Evolutionary conservation across 116 monocot species (phyloP).

Genomic region (Phalaenopsis hybrid): DNA sequence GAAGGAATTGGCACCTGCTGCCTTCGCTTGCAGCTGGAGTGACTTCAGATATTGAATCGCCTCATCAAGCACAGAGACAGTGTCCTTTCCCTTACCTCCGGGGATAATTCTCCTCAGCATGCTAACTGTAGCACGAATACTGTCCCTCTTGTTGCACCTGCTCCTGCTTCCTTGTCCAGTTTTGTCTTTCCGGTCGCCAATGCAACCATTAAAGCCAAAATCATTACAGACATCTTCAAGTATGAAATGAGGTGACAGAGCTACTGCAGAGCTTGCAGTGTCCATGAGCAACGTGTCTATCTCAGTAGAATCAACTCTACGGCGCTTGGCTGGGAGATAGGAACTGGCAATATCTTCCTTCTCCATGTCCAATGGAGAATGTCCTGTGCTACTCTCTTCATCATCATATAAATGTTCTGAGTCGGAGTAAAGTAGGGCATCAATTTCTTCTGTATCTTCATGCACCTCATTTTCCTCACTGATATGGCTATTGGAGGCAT

Average conservation of each 20-base stretch:
- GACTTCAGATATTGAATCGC: constrained; percentile 64
- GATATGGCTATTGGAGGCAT: background rate
- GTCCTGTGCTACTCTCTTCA: constrained; percentile 41
- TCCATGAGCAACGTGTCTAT: constrained; percentile 39
- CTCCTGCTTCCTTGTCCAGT: background rate
- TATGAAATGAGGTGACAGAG: background rate
- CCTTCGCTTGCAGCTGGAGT: constrained; percentile 42
- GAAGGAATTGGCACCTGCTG: constrained; percentile 15
- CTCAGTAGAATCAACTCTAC: constrained; percentile 18
- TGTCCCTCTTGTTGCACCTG: constrained; percentile 29
- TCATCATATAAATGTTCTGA: constrained; percentile 29
- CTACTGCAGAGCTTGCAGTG: constrained; percentile 56
- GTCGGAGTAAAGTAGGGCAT: constrained; percentile 67
- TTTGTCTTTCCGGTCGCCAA: too few relatives aligned
- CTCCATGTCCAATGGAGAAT: constrained; percentile 21
- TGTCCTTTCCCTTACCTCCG: constrained; percentile 47
- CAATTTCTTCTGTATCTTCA: constrained; percentile 75
- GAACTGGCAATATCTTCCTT: constrained; percentile 18
- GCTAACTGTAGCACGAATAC: constrained; percentile 44
- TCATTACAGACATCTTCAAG: constrained; percentile 10
- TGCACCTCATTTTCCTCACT: constrained; percentile 26
- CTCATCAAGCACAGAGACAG: constrained; percentile 48
- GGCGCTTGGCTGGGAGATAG: constrained; percentile 33
- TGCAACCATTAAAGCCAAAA: constrained; percentile 20
- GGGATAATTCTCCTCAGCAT: constrained; percentile 51